Conservation (phyloP, 768 basidiomycete species). For the Kwoniella botswanensis region DNA sequence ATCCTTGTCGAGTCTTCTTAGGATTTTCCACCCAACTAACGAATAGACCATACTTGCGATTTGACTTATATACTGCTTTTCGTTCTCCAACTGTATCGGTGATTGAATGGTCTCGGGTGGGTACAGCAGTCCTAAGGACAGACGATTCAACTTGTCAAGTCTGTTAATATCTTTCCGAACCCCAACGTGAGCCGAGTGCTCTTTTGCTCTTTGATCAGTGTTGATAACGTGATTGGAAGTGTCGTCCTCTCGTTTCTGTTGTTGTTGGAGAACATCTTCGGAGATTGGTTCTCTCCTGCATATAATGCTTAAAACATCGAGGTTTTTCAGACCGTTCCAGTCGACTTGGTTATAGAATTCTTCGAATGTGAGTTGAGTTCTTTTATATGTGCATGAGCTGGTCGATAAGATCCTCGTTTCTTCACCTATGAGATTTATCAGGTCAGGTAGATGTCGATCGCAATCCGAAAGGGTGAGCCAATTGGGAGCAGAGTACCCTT, state of each 20-base stretch:
- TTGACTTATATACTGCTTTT: background rate
- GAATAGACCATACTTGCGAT: background rate
- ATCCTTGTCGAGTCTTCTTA: background rate
- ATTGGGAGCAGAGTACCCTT: too few relatives aligned
- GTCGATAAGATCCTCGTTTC: background rate
- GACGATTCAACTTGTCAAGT: background rate
- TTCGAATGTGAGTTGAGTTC: background rate
- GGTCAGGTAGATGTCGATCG: background rate
- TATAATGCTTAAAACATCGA: background rate
- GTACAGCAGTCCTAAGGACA: background rate
- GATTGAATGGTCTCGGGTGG: background rate
- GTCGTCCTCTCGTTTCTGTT: background rate
- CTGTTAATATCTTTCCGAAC: background rate
- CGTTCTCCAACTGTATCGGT: background rate
- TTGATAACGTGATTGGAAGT: too few relatives aligned
- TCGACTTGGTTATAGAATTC: background rate
- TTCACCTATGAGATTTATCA: conserved; percentile 1
- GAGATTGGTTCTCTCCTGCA: background rate
- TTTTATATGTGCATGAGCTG: background rate
- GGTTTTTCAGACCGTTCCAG: background rate
- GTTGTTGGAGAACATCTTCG: background rate
- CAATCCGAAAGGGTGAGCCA: background rate
- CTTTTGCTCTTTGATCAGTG: too few relatives aligned
- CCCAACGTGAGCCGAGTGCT: too few relatives aligned
- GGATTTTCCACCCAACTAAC: background rate